These are phyloP conservation scores for Daldinia decipiens DNA, from an alignment of 495 filamentous ascomycete genomes.

Conservation along the genomic window DNA sequence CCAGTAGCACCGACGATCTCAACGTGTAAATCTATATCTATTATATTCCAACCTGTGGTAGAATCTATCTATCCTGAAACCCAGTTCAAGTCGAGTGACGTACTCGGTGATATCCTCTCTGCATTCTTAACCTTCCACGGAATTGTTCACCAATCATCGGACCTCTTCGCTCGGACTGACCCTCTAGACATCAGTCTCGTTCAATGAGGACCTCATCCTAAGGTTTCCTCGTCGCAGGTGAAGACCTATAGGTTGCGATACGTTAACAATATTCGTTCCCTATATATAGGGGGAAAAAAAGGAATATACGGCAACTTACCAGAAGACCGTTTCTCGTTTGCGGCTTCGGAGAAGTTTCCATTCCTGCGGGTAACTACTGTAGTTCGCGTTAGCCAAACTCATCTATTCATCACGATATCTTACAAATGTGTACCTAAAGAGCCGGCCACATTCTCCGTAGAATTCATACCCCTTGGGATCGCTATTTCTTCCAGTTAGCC, in stretches of 20 bases:
- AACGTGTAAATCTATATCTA: constrained; percentile 21
- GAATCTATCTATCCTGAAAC: constrained; percentile 25
- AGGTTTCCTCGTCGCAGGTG: constrained; percentile 10
- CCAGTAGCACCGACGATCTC: neutral
- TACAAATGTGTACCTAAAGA: constrained; percentile 16
- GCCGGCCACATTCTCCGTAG: constrained; percentile 1
- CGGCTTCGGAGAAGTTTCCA: constrained; percentile 16
- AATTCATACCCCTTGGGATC: constrained; percentile 8
- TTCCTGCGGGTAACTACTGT: constrained; percentile 9
- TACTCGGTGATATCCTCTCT: constrained; percentile 19
- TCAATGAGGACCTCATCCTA: neutral
- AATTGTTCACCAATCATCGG: neutral
- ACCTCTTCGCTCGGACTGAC: neutral
- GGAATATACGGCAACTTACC: neutral
- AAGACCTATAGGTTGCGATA: neutral
- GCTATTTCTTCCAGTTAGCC: constrained; percentile 1
- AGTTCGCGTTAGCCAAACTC: neutral
- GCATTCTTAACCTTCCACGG: neutral
- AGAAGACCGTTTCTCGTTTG: constrained; percentile 16
- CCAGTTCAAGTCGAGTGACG: constrained; percentile 31
- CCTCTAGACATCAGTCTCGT: constrained; percentile 23
- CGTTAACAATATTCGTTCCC: neutral
- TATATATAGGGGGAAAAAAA: no score
- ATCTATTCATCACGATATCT: neutral
- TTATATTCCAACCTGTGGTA: constrained; percentile 25